A percentile compares a stretch with the other conserved stretches of the same genome.
Conservation (phyloP, 2,329 filamentous ascomycete species). For the Alternaria conjuncta region DNA sequence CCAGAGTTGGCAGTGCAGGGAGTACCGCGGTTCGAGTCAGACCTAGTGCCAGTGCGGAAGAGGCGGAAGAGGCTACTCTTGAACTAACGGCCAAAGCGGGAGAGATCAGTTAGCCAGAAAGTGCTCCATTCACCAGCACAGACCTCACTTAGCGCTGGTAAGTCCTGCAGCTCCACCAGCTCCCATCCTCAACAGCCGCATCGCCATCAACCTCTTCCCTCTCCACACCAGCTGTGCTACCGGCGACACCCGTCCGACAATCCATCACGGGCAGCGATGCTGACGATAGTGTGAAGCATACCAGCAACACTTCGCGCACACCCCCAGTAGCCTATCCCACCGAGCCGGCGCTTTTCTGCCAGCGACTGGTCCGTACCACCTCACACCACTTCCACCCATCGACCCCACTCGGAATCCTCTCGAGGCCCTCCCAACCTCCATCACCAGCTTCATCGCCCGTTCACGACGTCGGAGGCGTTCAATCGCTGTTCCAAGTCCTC, state of each 20-base stretch:
- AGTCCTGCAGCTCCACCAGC: slow-evolving; percentile 25
- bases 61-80: slow-evolving; percentile 16
- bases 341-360: not conserved
- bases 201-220: slow-evolving; percentile 9
- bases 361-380: slow-evolving; percentile 13
- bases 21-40: slow-evolving; percentile 5
- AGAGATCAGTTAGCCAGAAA: slow-evolving; percentile 14
- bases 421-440: not conserved
- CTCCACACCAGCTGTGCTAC: slow-evolving; percentile 8
- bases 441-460: slow-evolving; percentile 8
- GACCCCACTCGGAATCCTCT: slow-evolving; percentile 5
- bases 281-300: slow-evolving; percentile 26
- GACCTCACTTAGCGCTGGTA: slow-evolving; percentile 11
- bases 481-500: slow-evolving; percentile 27
- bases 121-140: slow-evolving; percentile 11
- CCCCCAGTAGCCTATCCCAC: not conserved
- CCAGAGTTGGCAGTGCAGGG: slow-evolving; percentile 2
- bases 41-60: slow-evolving; percentile 14
- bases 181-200: slow-evolving; percentile 31
- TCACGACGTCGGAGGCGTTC: slow-evolving; percentile 28
- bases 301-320: not conserved
- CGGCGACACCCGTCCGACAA: slow-evolving; percentile 19
- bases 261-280: slow-evolving; percentile 24
- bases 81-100: slow-evolving; percentile 25
- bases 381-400: slow-evolving; percentile 13